Evolutionary conservation across 768 basidiomycete genomes (phyloP).

Genomic region (Pleurotus eryngii): DNA sequence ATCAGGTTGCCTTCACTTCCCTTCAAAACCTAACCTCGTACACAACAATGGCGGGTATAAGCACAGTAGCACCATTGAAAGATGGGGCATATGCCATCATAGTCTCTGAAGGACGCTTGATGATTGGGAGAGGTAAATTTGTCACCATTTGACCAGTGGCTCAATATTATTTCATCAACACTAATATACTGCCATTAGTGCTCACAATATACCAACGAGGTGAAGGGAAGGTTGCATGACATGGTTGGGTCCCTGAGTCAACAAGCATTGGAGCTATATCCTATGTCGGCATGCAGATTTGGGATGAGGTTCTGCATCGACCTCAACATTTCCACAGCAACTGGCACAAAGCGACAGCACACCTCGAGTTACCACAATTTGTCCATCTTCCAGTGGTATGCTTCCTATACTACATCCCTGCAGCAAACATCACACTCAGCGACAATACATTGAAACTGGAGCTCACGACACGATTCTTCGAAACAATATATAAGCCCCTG

Average conservation of each 20-base stretch:
- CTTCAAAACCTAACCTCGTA: too few relatives aligned
- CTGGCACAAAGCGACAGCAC: not conserved
- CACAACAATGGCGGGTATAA: too few relatives aligned
- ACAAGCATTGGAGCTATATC: slow-evolving; percentile 14
- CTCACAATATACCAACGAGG: slow-evolving; percentile 10
- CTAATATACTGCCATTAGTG: not conserved
- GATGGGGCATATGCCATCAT: slow-evolving; percentile 11
- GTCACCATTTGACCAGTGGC: too few relatives aligned
- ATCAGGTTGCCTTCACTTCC: slow-evolving; percentile 9
- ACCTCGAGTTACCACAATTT: not conserved
- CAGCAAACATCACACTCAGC: not conserved
- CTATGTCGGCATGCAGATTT: slow-evolving; percentile 18
- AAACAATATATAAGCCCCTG: not conserved
- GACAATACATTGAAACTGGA: not conserved
- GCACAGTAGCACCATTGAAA: slow-evolving; percentile 3
- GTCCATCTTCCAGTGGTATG: not conserved
- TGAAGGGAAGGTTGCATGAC: slow-evolving; percentile 18
- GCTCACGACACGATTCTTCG: not conserved
- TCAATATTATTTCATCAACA: not conserved
- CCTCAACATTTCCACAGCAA: not conserved
- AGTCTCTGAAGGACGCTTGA: not conserved
- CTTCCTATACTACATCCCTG: not conserved
- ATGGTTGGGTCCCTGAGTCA: slow-evolving; percentile 11
- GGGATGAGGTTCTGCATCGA: slow-evolving; percentile 10
- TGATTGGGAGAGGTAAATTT: slow-evolving; percentile 9